Evolutionary conservation across 352 stramenopile species (phyloP).

Genomic region (Pythium aquatile): DNA sequence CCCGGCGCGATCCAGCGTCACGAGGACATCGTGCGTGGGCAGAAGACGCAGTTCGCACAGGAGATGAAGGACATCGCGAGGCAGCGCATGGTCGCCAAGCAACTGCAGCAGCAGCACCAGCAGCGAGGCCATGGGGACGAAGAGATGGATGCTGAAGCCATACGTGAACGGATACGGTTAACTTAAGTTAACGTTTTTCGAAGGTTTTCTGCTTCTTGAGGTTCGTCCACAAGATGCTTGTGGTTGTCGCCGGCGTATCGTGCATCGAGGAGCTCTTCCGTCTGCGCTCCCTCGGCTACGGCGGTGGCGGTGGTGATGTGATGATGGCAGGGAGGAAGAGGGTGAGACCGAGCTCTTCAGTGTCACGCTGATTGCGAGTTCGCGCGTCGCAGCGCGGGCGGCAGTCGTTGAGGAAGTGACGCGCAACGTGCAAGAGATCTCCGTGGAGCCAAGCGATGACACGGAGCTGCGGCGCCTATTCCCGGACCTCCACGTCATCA

Average conservation of each 20-base stretch:
- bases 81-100: constrained; percentile 9
- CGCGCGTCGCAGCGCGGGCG: neutral
- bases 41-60: constrained; percentile 18
- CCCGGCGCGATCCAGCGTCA: constrained; percentile 11
- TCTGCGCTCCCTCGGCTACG: constrained; percentile 3
- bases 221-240: neutral
- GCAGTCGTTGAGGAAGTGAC: constrained; percentile 3
- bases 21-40: neutral
- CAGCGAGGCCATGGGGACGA: neutral
- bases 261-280: constrained; percentile 17
- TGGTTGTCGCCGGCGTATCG: constrained; percentile 6
- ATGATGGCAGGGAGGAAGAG: neutral
- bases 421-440: constrained; percentile 1
- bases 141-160: constrained; percentile 1
- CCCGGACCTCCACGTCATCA: neutral
- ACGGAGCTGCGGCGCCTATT: neutral
- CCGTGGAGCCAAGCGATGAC: neutral
- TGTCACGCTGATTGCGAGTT: constrained; percentile 4
- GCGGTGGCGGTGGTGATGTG: neutral
- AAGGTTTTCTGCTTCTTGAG: neutral
- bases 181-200: neutral
- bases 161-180: neutral
- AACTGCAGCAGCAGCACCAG: neutral
- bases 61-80: constrained; percentile 22
- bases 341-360: neutral